These are phyloP conservation scores for Pyrenula massariospora DNA, from an alignment of 495 filamentous ascomycete genomes.

Conservation along the genomic window DNA sequence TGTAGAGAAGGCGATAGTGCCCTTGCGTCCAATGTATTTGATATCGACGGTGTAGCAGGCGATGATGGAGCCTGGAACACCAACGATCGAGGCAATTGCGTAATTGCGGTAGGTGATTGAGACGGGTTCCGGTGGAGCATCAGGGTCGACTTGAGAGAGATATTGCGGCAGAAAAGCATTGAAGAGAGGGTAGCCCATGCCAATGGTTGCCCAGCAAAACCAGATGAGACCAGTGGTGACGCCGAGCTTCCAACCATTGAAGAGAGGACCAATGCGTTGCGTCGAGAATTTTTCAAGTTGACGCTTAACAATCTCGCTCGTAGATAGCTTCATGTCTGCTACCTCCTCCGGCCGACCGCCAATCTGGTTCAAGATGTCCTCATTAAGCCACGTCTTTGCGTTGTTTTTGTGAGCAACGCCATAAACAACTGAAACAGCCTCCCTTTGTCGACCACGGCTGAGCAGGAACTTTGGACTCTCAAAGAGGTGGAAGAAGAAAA, in stretches of 20 bases:
- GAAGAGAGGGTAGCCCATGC: constrained; percentile 48
- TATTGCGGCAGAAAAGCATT: constrained; percentile 51
- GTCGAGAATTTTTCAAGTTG: constrained; percentile 44
- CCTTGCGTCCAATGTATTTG: constrained; percentile 47
- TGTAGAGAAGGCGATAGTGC: constrained; percentile 42
- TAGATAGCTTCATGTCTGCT: constrained; percentile 22
- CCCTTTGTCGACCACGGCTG: constrained; percentile 55
- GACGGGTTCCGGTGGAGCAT: constrained; percentile 18
- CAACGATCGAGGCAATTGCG: constrained; percentile 45
- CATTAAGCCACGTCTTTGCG: constrained; percentile 39
- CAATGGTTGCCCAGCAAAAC: constrained; percentile 46
- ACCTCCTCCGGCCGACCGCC: constrained; percentile 30
- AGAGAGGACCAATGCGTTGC: constrained; percentile 40
- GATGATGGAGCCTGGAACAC: constrained; percentile 43
- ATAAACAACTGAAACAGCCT: constrained; percentile 61
- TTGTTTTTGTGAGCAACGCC: constrained; percentile 43
- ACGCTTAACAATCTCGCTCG: constrained; percentile 32
- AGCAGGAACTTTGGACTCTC: constrained; percentile 77
- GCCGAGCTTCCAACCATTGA: constrained; percentile 37
- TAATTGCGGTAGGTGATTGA: constrained; percentile 49
- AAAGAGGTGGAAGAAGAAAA: constrained; percentile 66
- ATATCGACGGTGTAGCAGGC: constrained; percentile 45
- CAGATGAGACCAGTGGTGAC: constrained; percentile 36
- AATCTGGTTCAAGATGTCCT: constrained; percentile 40
- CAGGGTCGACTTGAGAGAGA: constrained; percentile 27